A percentile compares a stretch with the other conserved stretches of the same genome.
Evolutionary conservation across 75 land plant species (phyloP).

Genomic region (Cupressus sempervirens): DNA sequence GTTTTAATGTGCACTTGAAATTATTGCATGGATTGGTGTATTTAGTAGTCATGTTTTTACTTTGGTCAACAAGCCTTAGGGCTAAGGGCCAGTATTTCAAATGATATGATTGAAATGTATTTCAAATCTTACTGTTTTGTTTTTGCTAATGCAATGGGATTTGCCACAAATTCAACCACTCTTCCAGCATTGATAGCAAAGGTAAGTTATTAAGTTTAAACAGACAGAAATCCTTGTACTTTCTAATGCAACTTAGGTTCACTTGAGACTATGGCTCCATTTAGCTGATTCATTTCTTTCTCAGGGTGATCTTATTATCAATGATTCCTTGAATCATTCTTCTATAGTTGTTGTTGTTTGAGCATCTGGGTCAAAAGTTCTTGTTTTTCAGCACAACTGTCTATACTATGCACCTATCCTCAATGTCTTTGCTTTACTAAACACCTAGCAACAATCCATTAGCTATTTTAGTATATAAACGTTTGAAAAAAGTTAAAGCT

Average conservation of each 20-base stretch:
- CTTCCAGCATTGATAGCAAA: slow-evolving; percentile 76
- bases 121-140: not conserved
- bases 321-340: slow-evolving; percentile 91
- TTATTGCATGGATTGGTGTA: not conserved
- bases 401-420: slow-evolving; percentile 22
- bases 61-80: too few species aligned
- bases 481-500: not conserved
- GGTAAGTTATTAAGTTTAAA: slow-evolving; percentile 29
- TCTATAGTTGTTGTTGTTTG: slow-evolving; percentile 95
- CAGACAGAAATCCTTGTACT: not conserved
- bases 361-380: slow-evolving; percentile 79
- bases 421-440: too few species aligned
- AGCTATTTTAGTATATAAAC: not conserved
- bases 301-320: slow-evolving; percentile 90
- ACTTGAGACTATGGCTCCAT: not conserved
- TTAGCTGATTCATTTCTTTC: not conserved
- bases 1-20: not conserved
- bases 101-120: not conserved
- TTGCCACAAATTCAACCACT: slow-evolving; percentile 87
- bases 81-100: too few species aligned
- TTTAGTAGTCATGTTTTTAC: too few species aligned
- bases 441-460: not conserved
- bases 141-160: slow-evolving; percentile 55
- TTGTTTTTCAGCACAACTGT: slow-evolving; percentile 93
- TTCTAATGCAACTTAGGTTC: not conserved